phyloP scores from a whole-genome alignment of 73 alveolate species.

The Paraurostyla sp. region DNA sequence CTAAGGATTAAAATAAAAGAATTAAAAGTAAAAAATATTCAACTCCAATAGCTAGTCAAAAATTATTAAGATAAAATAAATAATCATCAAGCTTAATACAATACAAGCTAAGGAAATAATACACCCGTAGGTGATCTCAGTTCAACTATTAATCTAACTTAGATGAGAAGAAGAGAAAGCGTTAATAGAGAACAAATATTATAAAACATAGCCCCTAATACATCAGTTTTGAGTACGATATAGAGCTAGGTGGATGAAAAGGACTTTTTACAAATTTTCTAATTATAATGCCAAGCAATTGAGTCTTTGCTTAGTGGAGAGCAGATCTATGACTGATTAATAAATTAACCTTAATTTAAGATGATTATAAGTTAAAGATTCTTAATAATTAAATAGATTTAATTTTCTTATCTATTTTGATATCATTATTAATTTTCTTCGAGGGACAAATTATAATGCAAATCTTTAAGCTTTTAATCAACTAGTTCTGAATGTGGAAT shows the following conservation, averaged over 20 bases:
- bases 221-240: too few relatives aligned
- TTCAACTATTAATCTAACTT: too few relatives aligned
- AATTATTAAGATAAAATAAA: not conserved
- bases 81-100: not conserved
- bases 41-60: not conserved
- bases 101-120: not conserved
- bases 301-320: not conserved
- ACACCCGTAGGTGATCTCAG: too few relatives aligned
- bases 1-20: not conserved
- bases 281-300: not conserved
- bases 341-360: too few relatives aligned
- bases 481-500: not conserved
- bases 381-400: too few relatives aligned
- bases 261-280: not conserved
- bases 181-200: not conserved
- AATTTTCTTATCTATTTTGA: too few relatives aligned
- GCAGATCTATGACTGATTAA: too few relatives aligned
- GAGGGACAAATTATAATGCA: not conserved
- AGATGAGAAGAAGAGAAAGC: too few relatives aligned
- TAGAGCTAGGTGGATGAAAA: not conserved
- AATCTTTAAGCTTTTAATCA: not conserved
- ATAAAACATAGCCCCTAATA: not conserved
- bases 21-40: not conserved
- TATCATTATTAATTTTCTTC: too few relatives aligned
- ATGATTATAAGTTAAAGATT: too few relatives aligned